Evolutionary conservation across 2,329 filamentous ascomycete species (phyloP).

Genomic region (Diaporthe caulivora): DNA sequence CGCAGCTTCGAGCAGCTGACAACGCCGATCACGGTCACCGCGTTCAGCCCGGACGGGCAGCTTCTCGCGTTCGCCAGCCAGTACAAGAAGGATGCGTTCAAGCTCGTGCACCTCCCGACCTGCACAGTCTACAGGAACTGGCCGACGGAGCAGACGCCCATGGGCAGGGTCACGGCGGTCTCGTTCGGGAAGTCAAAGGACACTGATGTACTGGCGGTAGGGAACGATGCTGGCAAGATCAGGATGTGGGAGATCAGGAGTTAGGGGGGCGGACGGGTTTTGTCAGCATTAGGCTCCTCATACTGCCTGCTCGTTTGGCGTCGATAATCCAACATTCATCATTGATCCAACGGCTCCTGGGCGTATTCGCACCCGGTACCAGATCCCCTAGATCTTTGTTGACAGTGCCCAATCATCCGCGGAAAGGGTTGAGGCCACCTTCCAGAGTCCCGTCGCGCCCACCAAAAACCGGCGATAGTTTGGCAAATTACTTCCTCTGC

Average conservation of each 20-base stretch:
- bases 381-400: not conserved
- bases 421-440: not conserved
- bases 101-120: conserved; percentile 88
- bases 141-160: conserved; percentile 90
- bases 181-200: conserved; percentile 76
- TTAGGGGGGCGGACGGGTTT: conserved; percentile 53
- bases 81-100: conserved; percentile 89
- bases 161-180: conserved; percentile 84
- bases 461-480: not conserved
- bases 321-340: not conserved
- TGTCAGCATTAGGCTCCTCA: conserved; percentile 1
- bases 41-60: conserved; percentile 91
- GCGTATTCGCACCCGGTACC: not conserved
- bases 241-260: conserved; percentile 88
- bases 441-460: too few relatives aligned
- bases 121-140: conserved; percentile 97
- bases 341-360: not conserved
- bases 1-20: conserved; percentile 87
- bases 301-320: not conserved
- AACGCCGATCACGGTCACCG: conserved; percentile 82
- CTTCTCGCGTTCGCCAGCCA: conserved; percentile 87
- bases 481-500: not conserved
- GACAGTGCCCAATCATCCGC: not conserved
- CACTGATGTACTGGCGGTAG: conserved; percentile 74
- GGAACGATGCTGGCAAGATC: conserved; percentile 90